phyloP scores from a whole-genome alignment of 306 rosid genomes.

The Lagenaria siceraria region DNA sequence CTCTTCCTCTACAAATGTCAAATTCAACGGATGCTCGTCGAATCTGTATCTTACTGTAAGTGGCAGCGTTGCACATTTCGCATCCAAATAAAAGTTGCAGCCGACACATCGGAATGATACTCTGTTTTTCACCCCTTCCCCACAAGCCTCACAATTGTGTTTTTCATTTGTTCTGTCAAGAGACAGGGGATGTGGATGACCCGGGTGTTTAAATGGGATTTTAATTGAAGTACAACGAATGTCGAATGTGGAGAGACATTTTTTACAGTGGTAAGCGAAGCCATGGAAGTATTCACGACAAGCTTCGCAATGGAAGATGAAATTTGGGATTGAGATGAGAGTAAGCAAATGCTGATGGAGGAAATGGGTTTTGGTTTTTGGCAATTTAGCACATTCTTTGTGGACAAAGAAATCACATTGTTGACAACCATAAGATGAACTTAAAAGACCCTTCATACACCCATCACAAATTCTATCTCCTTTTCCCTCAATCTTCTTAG shows the following conservation, averaged over 20 bases:
- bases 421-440: neutral
- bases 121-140: neutral
- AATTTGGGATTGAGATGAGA: neutral
- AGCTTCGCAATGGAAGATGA: neutral
- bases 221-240: neutral
- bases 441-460: neutral
- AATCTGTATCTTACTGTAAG: neutral
- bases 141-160: neutral
- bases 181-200: neutral
- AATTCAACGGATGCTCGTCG: neutral
- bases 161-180: neutral
- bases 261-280: neutral
- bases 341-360: neutral
- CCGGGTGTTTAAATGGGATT: neutral
- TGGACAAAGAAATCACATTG: neutral
- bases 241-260: neutral
- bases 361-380: neutral
- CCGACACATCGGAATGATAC: neutral
- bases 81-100: neutral
- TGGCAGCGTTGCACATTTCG: neutral
- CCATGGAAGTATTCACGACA: neutral
- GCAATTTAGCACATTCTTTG: neutral
- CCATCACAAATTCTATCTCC: neutral
- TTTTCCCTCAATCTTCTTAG: neutral
- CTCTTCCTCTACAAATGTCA: neutral